A percentile compares a stretch with the other conserved stretches of the same genome.
These are phyloP conservation scores for Pythium myriotylum DNA, from an alignment of 352 stramenopile genomes.

Conservation along the genomic window DNA sequence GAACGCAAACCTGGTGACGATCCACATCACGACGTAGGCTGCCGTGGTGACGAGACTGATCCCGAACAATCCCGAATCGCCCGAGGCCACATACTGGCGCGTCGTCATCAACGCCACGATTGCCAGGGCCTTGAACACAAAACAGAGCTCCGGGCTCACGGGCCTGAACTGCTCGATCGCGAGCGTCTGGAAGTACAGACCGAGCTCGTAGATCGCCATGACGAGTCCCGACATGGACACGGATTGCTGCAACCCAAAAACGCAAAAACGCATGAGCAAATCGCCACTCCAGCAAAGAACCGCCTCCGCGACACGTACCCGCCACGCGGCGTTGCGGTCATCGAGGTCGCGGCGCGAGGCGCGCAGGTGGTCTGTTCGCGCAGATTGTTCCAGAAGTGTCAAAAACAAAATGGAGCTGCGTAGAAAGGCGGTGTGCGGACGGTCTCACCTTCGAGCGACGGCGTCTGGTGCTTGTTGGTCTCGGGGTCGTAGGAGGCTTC, in stretches of 20 bases:
- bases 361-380: constrained; percentile 42
- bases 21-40: constrained; percentile 45
- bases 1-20: constrained; percentile 31
- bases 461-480: constrained; percentile 30
- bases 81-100: constrained; percentile 39
- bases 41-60: constrained; percentile 40
- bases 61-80: constrained; percentile 19
- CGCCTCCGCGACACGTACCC: constrained; percentile 3
- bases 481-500: constrained; percentile 48
- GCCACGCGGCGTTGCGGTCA: constrained; percentile 23
- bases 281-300: too few relatives aligned
- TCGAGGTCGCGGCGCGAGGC: constrained; percentile 40
- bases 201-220: constrained; percentile 43
- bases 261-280: background rate
- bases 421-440: background rate
- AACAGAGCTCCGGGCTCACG: constrained; percentile 27
- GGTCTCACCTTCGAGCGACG: constrained; percentile 37
- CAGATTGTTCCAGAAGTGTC: background rate
- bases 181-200: constrained; percentile 42
- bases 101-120: constrained; percentile 41
- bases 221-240: constrained; percentile 43
- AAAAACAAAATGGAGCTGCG: background rate
- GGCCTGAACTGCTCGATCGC: background rate
- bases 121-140: constrained; percentile 46
- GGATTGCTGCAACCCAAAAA: constrained; percentile 26